phyloP scores from a whole-genome alignment of 257 asterid genomes.

The Jaltomata sinuosa region DNA sequence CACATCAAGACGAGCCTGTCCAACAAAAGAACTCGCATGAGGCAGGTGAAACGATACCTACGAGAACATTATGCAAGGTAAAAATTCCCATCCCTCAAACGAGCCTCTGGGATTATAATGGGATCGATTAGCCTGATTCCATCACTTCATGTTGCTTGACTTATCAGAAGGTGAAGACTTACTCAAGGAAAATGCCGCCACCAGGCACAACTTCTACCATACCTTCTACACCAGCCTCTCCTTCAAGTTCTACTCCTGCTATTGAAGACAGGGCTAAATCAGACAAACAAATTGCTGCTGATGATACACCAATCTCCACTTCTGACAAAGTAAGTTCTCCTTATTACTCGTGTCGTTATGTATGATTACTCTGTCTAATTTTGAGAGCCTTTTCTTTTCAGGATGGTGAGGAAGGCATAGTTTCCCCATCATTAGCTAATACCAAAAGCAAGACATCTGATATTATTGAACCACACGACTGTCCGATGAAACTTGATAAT shows the following conservation, averaged over 20 bases:
- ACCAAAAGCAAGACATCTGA: neutral
- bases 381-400: neutral
- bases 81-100: neutral
- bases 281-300: neutral
- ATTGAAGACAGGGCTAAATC: neutral
- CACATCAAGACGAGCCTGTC: neutral
- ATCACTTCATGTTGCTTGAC: neutral
- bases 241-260: neutral
- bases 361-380: neutral
- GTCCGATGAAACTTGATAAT: neutral
- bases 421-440: neutral
- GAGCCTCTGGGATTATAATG: neutral
- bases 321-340: neutral
- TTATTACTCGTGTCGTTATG: neutral
- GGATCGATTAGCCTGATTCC: neutral
- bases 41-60: neutral
- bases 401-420: neutral
- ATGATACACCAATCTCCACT: neutral
- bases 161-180: neutral
- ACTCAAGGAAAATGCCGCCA: neutral
- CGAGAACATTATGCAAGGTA: neutral
- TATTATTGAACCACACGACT: neutral
- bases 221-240: neutral
- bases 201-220: neutral
- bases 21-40: neutral